These are phyloP conservation scores for Fistulinella prunicolor DNA, from an alignment of 768 basidiomycete species.

Conservation along the genomic window DNA sequence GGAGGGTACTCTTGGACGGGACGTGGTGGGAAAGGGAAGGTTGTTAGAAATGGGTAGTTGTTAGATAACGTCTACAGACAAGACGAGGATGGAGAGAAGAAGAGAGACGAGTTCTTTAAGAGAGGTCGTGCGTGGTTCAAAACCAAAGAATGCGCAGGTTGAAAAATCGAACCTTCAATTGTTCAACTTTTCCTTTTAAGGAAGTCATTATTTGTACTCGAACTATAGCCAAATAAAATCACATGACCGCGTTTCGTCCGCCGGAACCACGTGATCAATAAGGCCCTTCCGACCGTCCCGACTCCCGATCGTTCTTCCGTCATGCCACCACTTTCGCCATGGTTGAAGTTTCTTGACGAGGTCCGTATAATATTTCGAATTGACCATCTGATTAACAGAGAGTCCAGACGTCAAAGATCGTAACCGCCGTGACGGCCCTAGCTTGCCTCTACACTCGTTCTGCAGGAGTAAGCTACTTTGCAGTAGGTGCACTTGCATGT, in stretches of 20 bases:
- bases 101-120: slow-evolving; percentile 11
- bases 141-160: slow-evolving; percentile 21
- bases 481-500: slow-evolving; percentile 54
- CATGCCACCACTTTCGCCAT: slow-evolving; percentile 17
- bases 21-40: slow-evolving; percentile 50
- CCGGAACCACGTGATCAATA: slow-evolving; percentile 8
- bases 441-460: slow-evolving; percentile 61
- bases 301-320: too few species aligned
- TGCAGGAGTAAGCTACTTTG: slow-evolving; percentile 58
- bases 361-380: slow-evolving; percentile 16
- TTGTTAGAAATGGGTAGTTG: neutral
- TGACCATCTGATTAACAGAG: slow-evolving; percentile 1
- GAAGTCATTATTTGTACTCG: slow-evolving; percentile 25
- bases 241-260: slow-evolving; percentile 30
- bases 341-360: slow-evolving; percentile 34
- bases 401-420: slow-evolving; percentile 56
- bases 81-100: slow-evolving; percentile 19
- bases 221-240: slow-evolving; percentile 31
- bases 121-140: slow-evolving; percentile 1
- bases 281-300: neutral
- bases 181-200: slow-evolving; percentile 25
- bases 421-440: slow-evolving; percentile 48
- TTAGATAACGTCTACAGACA: slow-evolving; percentile 14
- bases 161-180: slow-evolving; percentile 29
- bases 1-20: slow-evolving; percentile 57